phyloP scores from a whole-genome alignment of 164 flowering plant genomes.

The Chimonanthus praecox region DNA sequence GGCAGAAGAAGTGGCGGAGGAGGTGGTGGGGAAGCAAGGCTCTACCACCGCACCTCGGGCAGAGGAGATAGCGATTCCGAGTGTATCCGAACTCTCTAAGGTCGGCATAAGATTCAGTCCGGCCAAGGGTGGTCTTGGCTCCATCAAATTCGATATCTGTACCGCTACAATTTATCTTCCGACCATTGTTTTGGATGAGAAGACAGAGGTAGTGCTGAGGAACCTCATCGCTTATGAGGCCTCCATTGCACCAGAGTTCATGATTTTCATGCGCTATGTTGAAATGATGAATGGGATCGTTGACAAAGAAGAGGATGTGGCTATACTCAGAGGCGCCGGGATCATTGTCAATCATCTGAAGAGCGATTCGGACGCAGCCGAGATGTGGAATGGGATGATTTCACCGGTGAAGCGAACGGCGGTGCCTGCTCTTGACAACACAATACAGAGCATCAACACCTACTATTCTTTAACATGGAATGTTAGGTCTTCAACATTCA shows the following conservation, averaged over 20 bases:
- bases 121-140: slow-evolving; percentile 7
- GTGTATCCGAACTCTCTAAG: slow-evolving; percentile 4
- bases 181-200: slow-evolving; percentile 6
- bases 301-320: slow-evolving; percentile 17
- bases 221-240: slow-evolving; percentile 25
- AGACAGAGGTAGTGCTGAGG: slow-evolving; percentile 10
- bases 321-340: slow-evolving; percentile 14
- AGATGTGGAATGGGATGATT: slow-evolving; percentile 14
- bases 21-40: not conserved
- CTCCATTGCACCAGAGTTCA: slow-evolving; percentile 8
- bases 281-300: slow-evolving; percentile 24
- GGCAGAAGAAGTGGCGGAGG: not conserved
- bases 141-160: slow-evolving; percentile 7
- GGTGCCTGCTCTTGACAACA: slow-evolving; percentile 6
- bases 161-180: slow-evolving; percentile 10
- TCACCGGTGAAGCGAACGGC: slow-evolving; percentile 6
- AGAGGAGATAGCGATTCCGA: slow-evolving; percentile 12
- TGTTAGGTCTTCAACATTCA: slow-evolving; percentile 1
- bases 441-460: slow-evolving; percentile 8
- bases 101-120: slow-evolving; percentile 4
- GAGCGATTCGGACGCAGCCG: not conserved
- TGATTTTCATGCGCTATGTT: slow-evolving; percentile 18
- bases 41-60: not conserved
- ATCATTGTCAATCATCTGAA: slow-evolving; percentile 12
- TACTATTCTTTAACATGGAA: slow-evolving; percentile 12